Evolutionary conservation across 768 basidiomycete genomes (phyloP), one percentile per base, ranked within the genome.

Genomic region (Lanmaoa pseudosensibilis): DNA sequence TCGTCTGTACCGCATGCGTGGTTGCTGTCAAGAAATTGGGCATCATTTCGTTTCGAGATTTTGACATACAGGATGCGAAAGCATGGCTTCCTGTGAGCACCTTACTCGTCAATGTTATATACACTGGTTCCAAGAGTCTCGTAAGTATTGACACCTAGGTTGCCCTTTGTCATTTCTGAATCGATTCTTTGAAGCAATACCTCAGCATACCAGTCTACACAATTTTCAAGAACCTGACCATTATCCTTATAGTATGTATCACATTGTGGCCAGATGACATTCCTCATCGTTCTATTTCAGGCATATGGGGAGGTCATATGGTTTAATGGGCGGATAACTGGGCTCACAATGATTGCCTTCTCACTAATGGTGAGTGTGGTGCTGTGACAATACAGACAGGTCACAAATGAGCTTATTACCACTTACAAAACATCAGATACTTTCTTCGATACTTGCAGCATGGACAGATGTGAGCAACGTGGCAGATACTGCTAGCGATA

Each of bases 211-310:
- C 97, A 0, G 87, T 98, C 27, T 99, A 98, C 75, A 98, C 97
- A 1, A 98, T 99, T 60, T 98, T 98, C 83, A 99, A 99, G 75
- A 99, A 99, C 71, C 69, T 98, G 66, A 98, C 97, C n/a, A 99
- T 98, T 66, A 98, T 99, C 62, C 82, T 99, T 30, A 98, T 98
- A 68, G 95, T 93, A 60, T 62, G 88, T 78, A 10, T 23, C 50
- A 23, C 27, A 16, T 49, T 19, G 15, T 54, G 21, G 4, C 21
- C 7, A 30, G 18, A 40, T 56, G 52, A 37, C 10, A 23, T 47
- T 51, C 6, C 47, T 54, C 58, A 54, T 32, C 15, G 5, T 36
- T 34, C 49, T 32, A 27, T 51, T 41, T 44, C 53, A 95, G 93
- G 94, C 97, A 9, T 97, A 99, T 69, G 97, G 97, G 38, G 97